Conservation (phyloP, 305 asterid genomes). For the Ajuga reptans region DNA sequence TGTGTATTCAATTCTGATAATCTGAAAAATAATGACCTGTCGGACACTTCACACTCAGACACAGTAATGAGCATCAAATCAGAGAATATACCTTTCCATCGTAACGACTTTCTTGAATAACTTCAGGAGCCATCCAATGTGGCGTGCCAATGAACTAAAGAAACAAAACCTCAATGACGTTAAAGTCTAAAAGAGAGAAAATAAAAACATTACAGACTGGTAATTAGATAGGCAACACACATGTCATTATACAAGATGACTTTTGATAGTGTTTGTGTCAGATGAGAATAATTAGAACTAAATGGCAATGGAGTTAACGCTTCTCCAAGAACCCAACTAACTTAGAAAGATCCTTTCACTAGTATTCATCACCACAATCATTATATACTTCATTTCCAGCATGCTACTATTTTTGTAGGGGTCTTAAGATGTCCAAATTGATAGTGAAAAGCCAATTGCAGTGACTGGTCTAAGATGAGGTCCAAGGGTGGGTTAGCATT, state of each 20-base stretch:
- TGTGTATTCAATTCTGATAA: background rate
- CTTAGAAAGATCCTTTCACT: conserved; percentile 2
- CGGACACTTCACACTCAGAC: background rate
- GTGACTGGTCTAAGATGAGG: background rate
- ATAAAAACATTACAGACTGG: background rate
- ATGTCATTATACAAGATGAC: background rate
- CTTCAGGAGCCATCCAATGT: conserved; percentile 99
- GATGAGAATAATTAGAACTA: conserved; percentile 5
- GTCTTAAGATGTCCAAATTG: conserved; percentile 3
- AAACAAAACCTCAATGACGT: conserved; percentile 24
- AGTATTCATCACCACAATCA: background rate
- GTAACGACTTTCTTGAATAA: conserved; percentile 96
- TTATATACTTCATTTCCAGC: background rate
- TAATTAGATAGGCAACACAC: background rate
- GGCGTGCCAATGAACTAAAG: conserved; percentile 86
- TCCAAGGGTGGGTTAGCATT: background rate
- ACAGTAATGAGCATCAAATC: conserved; percentile 12
- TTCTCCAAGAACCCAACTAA: background rate
- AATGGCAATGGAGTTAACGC: conserved; percentile 7
- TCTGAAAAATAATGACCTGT: background rate
- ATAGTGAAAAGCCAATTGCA: background rate
- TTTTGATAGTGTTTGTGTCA: background rate
- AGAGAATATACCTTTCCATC: conserved; percentile 73
- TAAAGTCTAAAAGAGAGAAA: background rate
- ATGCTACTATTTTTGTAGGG: background rate